Percentiles rank a stretch among this genome's conserved stretches.
phyloP scores from a whole-genome alignment of 345 rosid genomes.

The Citrus unshiu region DNA sequence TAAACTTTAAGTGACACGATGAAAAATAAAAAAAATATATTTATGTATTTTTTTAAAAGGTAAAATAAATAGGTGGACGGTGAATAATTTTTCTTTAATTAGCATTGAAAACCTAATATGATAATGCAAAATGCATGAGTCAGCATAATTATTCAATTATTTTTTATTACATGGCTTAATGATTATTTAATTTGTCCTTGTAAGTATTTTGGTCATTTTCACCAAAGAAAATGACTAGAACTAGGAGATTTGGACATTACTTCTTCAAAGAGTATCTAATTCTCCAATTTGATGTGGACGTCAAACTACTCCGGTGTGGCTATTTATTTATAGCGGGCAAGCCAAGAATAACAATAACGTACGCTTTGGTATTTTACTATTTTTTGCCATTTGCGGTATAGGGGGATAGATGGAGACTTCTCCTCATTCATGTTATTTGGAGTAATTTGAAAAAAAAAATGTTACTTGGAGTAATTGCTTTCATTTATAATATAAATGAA shows the following conservation, averaged over 20 bases:
- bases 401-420: neutral
- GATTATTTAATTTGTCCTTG: neutral
- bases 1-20: accelerated
- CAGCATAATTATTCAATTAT: neutral
- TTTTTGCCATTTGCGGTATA: neutral
- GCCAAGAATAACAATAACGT: neutral
- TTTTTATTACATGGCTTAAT: too few species aligned
- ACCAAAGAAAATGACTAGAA: neutral
- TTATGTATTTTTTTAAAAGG: accelerated
- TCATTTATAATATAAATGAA: neutral
- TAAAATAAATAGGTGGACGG: too few species aligned
- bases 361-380: neutral
- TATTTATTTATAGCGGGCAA: neutral
- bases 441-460: neutral
- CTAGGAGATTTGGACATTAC: neutral
- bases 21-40: too few species aligned
- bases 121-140: neutral
- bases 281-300: neutral
- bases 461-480: neutral
- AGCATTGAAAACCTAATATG: neutral
- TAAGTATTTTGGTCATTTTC: neutral
- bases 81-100: too few species aligned
- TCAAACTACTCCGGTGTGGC: neutral
- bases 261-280: too few species aligned
- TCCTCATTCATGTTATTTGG: neutral